These are phyloP conservation scores for Pythium aristosporum DNA, from an alignment of 352 stramenopile species.

Conservation along the genomic window DNA sequence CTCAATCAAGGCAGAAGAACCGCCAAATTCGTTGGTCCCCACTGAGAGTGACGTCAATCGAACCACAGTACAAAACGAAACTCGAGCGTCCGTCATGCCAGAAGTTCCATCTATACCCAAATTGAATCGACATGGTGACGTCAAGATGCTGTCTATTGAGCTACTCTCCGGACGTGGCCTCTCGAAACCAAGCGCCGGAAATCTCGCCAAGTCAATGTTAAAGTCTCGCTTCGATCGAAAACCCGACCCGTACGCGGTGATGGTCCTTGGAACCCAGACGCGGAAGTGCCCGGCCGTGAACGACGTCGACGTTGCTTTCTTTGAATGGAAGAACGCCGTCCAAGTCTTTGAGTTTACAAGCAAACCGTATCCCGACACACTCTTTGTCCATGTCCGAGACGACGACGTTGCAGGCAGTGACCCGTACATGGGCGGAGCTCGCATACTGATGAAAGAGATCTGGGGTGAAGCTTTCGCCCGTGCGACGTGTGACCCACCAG, in stretches of 20 bases:
- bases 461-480: constrained; percentile 25
- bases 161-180: constrained; percentile 35
- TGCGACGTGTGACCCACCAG: constrained; percentile 13
- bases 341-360: constrained; percentile 41
- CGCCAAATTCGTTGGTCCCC: neutral
- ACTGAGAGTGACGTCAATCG: neutral
- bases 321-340: constrained; percentile 45
- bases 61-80: neutral
- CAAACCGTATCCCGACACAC: constrained; percentile 32
- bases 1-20: neutral
- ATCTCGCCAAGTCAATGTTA: constrained; percentile 31
- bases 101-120: neutral
- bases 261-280: constrained; percentile 30
- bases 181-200: constrained; percentile 20
- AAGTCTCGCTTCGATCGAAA: constrained; percentile 45
- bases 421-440: constrained; percentile 43
- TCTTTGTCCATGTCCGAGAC: constrained; percentile 42
- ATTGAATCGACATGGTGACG: constrained; percentile 16
- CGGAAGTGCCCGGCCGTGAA: constrained; percentile 36
- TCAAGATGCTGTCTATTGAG: constrained; percentile 42
- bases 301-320: constrained; percentile 44
- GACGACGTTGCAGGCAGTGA: constrained; percentile 39
- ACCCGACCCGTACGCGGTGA: constrained; percentile 44
- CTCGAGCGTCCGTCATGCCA: neutral
- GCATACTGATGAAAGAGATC: constrained; percentile 32